A percentile compares a stretch with the other conserved stretches of the same genome.
phyloP scores from a whole-genome alignment of 108 stramenopile genomes.

The Thalassiosira profunda region DNA sequence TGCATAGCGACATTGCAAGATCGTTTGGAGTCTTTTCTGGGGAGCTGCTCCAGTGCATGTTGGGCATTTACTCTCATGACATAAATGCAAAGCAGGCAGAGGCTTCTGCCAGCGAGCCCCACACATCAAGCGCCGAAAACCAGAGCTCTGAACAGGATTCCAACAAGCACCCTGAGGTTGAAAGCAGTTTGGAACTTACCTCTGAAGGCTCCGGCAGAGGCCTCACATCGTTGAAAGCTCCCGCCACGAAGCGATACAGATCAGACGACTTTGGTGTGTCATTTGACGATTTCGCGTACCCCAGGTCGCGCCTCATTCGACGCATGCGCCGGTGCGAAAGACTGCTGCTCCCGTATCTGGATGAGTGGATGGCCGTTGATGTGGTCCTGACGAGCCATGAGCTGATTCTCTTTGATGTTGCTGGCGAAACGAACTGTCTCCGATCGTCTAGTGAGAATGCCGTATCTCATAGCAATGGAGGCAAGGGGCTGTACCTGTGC shows the following conservation, averaged over 20 bases:
- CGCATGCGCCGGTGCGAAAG: constrained; percentile 89
- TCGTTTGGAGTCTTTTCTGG: constrained; percentile 80
- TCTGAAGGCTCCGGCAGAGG: too few species aligned
- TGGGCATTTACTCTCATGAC: constrained; percentile 75
- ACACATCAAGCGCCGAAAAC: not conserved
- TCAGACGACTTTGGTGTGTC: constrained; percentile 16
- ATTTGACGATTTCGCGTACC: constrained; percentile 56
- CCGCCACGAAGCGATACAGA: not conserved
- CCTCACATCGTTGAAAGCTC: not conserved
- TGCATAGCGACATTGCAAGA: constrained; percentile 75
- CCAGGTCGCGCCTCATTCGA: constrained; percentile 73
- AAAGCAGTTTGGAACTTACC: not conserved
- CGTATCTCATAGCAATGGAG: constrained; percentile 57
- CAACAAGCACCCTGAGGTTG: not conserved
- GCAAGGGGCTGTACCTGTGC: constrained; percentile 74
- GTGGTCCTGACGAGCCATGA: constrained; percentile 85
- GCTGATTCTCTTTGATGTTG: constrained; percentile 72
- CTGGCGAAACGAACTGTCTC: too few species aligned
- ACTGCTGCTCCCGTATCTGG: constrained; percentile 69
- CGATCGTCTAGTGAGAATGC: not conserved
- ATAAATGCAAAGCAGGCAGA: too few species aligned
- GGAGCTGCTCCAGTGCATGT: constrained; percentile 87
- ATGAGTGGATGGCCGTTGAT: constrained; percentile 79
- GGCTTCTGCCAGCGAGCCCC: constrained; percentile 1
- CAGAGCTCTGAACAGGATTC: not conserved